These are phyloP conservation scores for Sphaerulina populicola DNA, from an alignment of 2,329 filamentous ascomycete species.

Conservation along the genomic window DNA sequence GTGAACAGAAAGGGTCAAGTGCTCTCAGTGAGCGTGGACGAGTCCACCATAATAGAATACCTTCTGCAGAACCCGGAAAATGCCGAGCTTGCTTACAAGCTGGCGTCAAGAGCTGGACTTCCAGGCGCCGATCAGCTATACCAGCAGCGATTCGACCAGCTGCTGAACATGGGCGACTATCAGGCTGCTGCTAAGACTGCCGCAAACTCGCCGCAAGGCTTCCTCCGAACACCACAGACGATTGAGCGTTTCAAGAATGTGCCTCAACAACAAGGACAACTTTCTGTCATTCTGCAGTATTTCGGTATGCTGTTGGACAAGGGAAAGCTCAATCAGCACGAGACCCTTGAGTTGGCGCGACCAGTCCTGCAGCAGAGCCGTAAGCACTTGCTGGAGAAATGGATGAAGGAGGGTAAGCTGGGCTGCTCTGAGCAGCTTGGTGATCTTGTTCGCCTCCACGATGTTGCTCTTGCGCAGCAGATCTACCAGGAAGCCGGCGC, in stretches of 20 bases:
- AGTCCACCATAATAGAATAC: conserved; percentile 84
- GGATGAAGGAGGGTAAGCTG: conserved; percentile 92
- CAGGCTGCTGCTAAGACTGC: conserved; percentile 88
- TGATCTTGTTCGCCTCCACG: conserved; percentile 84
- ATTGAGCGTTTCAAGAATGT: conserved; percentile 93
- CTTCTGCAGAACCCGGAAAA: conserved; percentile 95
- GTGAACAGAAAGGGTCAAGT: conserved; percentile 98
- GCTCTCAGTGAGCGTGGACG: conserved; percentile 85
- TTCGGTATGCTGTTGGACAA: conserved; percentile 97
- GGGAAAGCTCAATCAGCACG: conserved; percentile 81
- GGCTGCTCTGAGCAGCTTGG: conserved; percentile 94
- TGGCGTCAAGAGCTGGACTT: conserved; percentile 87
- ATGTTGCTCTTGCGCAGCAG: conserved; percentile 74
- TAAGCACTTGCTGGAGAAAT: conserved; percentile 94
- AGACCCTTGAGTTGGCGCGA: conserved; percentile 86
- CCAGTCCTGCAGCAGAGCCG: conserved; percentile 89
- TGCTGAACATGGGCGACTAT: conserved; percentile 72
- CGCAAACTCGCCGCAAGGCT: conserved; percentile 90
- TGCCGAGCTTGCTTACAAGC: conserved; percentile 84
- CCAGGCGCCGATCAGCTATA: conserved; percentile 92
- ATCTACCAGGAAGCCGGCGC: conserved; percentile 90
- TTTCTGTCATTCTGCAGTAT: conserved; percentile 93
- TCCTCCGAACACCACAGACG: conserved; percentile 86
- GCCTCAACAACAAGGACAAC: conserved; percentile 70
- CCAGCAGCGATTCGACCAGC: conserved; percentile 81